These are phyloP conservation scores for Coemansia sp. DNA, from an alignment of 192 early-diverging fungal genomes.

Conservation along the genomic window DNA sequence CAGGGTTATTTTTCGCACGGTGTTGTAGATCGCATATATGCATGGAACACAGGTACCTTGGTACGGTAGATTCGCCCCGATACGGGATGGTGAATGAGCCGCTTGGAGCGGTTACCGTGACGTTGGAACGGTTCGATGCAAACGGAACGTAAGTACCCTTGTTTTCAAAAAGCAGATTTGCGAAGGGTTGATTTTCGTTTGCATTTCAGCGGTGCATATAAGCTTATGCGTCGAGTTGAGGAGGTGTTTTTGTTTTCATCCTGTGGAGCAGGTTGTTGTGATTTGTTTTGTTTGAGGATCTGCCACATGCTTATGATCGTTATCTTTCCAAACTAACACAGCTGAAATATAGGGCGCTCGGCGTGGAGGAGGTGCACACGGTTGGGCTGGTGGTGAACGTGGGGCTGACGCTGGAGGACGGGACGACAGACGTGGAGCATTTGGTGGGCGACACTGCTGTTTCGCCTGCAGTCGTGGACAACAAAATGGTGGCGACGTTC, in stretches of 20 bases:
- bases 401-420: slow-evolving; percentile 24
- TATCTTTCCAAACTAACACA: not conserved
- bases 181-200: not conserved
- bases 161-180: not conserved
- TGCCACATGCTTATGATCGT: not conserved
- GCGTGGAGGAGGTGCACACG: slow-evolving; percentile 17
- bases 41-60: slow-evolving; percentile 37
- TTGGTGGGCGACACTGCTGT: slow-evolving; percentile 11
- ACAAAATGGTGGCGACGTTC: slow-evolving; percentile 25
- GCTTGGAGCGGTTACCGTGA: slow-evolving; percentile 32
- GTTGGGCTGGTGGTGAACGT: slow-evolving; percentile 30
- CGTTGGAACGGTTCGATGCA: slow-evolving; percentile 30
- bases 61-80: slow-evolving; percentile 27
- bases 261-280: not conserved
- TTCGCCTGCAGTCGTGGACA: slow-evolving; percentile 16
- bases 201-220: not conserved
- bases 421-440: slow-evolving; percentile 28
- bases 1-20: not conserved
- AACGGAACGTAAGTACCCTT: slow-evolving; percentile 44
- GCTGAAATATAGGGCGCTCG: not conserved
- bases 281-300: not conserved
- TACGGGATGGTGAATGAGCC: slow-evolving; percentile 18
- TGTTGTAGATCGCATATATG: slow-evolving; percentile 18
- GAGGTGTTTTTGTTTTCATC: no score
- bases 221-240: not conserved